Percentiles rank a stretch among this genome's conserved stretches.
phyloP scores from a whole-genome alignment of 441 rosid species.

The Macaranga tanarius region DNA sequence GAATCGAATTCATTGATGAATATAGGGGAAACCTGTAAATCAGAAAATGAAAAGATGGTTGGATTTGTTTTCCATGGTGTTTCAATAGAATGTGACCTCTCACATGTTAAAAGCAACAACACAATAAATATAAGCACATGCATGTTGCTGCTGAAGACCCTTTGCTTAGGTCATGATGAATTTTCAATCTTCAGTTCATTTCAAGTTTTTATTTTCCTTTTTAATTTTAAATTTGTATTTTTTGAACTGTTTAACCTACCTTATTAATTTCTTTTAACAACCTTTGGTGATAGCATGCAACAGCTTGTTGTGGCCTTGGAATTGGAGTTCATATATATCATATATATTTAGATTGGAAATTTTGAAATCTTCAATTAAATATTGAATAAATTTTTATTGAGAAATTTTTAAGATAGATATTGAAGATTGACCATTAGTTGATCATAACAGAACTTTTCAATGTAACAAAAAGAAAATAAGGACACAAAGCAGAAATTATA shows the following conservation, averaged over 20 bases:
- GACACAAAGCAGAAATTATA: too few relatives aligned
- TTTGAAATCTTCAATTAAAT: neutral
- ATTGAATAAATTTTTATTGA: too few relatives aligned
- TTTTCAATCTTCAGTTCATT: neutral
- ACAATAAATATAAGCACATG: conserved; percentile 26
- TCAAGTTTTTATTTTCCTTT: neutral
- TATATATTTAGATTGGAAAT: neutral
- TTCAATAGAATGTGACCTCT: conserved; percentile 24
- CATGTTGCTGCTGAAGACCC: conserved; percentile 8
- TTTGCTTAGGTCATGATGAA: conserved; percentile 17
- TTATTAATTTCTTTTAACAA: conserved; percentile 3
- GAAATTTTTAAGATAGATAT: too few relatives aligned
- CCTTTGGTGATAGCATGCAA: conserved; percentile 1
- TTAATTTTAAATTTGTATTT: too few relatives aligned
- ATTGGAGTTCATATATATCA: neutral
- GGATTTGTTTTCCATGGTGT: conserved; percentile 2
- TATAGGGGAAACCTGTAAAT: neutral
- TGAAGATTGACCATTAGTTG: too few relatives aligned
- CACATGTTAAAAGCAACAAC: conserved; percentile 22
- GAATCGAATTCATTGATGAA: neutral
- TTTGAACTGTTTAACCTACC: conserved; percentile 13
- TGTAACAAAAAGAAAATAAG: too few relatives aligned
- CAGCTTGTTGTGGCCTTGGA: neutral
- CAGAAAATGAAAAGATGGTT: neutral
- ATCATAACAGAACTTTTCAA: too few relatives aligned